Evolutionary conservation across 208 protist species (phyloP).

Genomic region (Trypanosoma platydactyli): DNA sequence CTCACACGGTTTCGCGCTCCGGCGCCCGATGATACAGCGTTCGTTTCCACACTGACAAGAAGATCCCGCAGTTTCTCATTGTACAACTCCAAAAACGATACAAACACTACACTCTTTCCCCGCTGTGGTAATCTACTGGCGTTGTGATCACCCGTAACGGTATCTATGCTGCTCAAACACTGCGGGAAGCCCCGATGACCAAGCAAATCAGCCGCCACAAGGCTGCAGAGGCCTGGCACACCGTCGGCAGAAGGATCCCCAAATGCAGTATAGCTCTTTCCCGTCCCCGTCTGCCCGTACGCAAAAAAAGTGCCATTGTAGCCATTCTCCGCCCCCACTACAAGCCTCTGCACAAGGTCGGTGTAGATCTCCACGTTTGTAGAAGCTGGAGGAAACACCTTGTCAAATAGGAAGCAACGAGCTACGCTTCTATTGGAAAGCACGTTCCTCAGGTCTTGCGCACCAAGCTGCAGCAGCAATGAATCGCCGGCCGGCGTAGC

Average conservation of each 20-base stretch:
- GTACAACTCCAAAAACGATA: constrained; percentile 71
- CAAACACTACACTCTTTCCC: constrained; percentile 12
- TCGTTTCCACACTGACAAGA: no score
- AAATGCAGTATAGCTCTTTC: constrained; percentile 61
- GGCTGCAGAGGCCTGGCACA: constrained; percentile 22
- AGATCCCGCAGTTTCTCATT: constrained; percentile 65
- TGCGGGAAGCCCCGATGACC: constrained; percentile 25
- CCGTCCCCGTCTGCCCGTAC: constrained; percentile 60
- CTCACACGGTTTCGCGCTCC: no score
- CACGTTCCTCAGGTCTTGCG: not conserved
- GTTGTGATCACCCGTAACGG: not conserved
- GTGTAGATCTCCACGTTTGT: constrained; percentile 47
- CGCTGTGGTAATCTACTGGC: no score
- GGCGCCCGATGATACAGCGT: no score
- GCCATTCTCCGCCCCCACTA: constrained; percentile 36
- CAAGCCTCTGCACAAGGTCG: constrained; percentile 30
- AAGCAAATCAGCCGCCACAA: not conserved
- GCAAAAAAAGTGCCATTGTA: constrained; percentile 54
- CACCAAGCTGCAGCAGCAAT: not conserved
- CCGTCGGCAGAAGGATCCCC: constrained; percentile 40
- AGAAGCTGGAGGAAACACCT: constrained; percentile 31
- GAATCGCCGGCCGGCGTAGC: not conserved
- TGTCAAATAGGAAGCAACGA: constrained; percentile 46
- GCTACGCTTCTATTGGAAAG: not conserved
- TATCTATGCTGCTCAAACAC: not conserved